Conservation (phyloP, 306 rosid genomes). For the Potentilla sterilis region DNA sequence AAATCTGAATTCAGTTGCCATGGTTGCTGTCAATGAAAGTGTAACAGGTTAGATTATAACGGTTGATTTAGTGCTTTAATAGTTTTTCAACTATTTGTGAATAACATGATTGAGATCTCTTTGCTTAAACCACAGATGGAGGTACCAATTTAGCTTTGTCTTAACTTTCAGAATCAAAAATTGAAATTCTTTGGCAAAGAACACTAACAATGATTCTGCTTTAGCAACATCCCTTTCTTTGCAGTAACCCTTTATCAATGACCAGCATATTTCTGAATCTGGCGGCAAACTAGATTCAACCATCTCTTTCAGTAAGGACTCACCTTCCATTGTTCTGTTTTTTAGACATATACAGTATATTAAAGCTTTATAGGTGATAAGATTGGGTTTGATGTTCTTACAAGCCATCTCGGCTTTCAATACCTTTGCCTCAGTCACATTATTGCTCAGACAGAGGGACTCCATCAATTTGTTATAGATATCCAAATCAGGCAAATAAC, state of each 20-base stretch:
- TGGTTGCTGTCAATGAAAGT: no score
- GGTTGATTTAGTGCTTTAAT: no score
- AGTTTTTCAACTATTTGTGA: no score
- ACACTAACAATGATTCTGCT: slow-evolving; percentile 61
- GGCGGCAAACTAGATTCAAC: slow-evolving; percentile 48
- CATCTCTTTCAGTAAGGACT: slow-evolving; percentile 64
- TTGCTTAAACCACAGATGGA: no score
- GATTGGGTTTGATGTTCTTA: slow-evolving; percentile 38
- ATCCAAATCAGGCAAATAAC: slow-evolving; percentile 33
- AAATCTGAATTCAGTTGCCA: no score
- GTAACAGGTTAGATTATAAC: no score
- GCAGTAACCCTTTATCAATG: slow-evolving; percentile 62
- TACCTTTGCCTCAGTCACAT: slow-evolving; percentile 50
- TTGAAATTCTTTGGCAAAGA: slow-evolving; percentile 56
- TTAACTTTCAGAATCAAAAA: slow-evolving; percentile 46
- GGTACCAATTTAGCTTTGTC: no score
- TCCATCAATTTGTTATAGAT: slow-evolving; percentile 49
- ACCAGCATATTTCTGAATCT: slow-evolving; percentile 47
- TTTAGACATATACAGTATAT: slow-evolving; percentile 49
- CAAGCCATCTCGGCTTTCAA: slow-evolving; percentile 53
- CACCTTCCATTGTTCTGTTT: slow-evolving; percentile 54
- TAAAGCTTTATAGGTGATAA: slow-evolving; percentile 46
- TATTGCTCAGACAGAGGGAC: slow-evolving; percentile 51
- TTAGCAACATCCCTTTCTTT: slow-evolving; percentile 43
- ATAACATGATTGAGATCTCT: no score